A percentile compares a stretch with the other conserved stretches of the same genome.
phyloP scores from a whole-genome alignment of 2,329 filamentous ascomycete species.

The Xylariaceae sp. region DNA sequence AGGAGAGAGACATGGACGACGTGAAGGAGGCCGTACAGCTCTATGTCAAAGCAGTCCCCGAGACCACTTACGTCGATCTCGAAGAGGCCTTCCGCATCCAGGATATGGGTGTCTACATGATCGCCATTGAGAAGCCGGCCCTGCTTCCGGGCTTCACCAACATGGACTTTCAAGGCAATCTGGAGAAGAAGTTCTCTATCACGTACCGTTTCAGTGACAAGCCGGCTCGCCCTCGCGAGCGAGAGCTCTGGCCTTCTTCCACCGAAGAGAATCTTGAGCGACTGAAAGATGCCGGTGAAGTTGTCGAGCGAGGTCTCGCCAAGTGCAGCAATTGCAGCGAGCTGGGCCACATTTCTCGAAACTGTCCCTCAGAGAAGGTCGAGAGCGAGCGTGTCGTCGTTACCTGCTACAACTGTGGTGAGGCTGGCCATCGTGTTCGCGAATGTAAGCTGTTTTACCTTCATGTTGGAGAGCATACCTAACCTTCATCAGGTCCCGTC shows the following conservation, averaged over 20 bases:
- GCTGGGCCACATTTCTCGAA: constrained; percentile 58
- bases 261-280: constrained; percentile 59
- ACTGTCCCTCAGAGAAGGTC: constrained; percentile 54
- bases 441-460: constrained; percentile 54
- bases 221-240: constrained; percentile 56
- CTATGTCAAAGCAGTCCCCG: constrained; percentile 59
- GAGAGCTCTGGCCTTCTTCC: constrained; percentile 55
- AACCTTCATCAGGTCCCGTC: constrained; percentile 43
- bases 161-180: constrained; percentile 68
- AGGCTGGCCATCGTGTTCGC: constrained; percentile 61
- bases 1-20: constrained; percentile 57
- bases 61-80: constrained; percentile 55
- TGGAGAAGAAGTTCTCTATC: constrained; percentile 61
- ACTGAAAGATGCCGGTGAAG: constrained; percentile 62
- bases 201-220: constrained; percentile 58
- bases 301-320: constrained; percentile 54
- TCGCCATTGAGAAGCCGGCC: constrained; percentile 56
- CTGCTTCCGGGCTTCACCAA: constrained; percentile 58
- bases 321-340: constrained; percentile 63
- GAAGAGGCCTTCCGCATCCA: constrained; percentile 57
- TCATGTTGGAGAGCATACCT: constrained; percentile 6
- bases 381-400: constrained; percentile 48
- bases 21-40: constrained; percentile 56
- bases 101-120: constrained; percentile 54
- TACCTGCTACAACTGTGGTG: constrained; percentile 62